Percentiles rank a stretch among this genome's conserved stretches.
Evolutionary conservation across 208 protist genomes (phyloP).

Genomic region (Histomonas meleagridis): DNA sequence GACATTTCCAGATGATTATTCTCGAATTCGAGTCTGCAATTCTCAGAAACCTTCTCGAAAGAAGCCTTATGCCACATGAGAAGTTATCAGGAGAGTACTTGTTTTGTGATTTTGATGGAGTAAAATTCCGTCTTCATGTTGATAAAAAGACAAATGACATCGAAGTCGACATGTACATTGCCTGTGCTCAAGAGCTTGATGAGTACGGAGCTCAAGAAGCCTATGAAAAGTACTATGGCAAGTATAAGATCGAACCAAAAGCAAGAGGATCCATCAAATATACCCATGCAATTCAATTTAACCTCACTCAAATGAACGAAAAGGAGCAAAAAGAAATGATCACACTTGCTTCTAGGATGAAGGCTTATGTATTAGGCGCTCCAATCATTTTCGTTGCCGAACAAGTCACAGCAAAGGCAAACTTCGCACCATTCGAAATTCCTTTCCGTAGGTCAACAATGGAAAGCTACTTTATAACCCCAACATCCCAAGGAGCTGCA

Average conservation of each 20-base stretch:
- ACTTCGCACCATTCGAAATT: conserved; percentile 32
- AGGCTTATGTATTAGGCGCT: background rate
- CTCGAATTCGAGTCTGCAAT: conserved; percentile 23
- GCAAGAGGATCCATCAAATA: too few species aligned
- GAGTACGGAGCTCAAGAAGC: background rate
- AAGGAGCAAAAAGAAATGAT: background rate
- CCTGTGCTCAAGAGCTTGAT: background rate
- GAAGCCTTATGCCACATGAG: conserved; percentile 21
- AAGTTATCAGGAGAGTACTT: background rate
- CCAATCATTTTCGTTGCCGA: background rate
- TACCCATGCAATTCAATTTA: background rate
- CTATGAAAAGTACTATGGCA: background rate
- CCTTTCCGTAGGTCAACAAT: background rate
- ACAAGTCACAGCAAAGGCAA: background rate
- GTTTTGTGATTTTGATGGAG: conserved; percentile 22
- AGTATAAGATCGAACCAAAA: background rate
- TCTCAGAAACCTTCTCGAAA: background rate
- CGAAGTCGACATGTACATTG: background rate
- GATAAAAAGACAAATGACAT: background rate
- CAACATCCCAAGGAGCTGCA: background rate
- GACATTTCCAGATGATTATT: too few species aligned
- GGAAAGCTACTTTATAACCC: background rate
- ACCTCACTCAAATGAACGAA: background rate
- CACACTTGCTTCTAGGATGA: background rate
- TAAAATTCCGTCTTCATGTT: background rate